Percentiles rank a stretch among this genome's conserved stretches.
Conservation (phyloP, 257 asterid genomes). For the Cynanchum wilfordii region DNA sequence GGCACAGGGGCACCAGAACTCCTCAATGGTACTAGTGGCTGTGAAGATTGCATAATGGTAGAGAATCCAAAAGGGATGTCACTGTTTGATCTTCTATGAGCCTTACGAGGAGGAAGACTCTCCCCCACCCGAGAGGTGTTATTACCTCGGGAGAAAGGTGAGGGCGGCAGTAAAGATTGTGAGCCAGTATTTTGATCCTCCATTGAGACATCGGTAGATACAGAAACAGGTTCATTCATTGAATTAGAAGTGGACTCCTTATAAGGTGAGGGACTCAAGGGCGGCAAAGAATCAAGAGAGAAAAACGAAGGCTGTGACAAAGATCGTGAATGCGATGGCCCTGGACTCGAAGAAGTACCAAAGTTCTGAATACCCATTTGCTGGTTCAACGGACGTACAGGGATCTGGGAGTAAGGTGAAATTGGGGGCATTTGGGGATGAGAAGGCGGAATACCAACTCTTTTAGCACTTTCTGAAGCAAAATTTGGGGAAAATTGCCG, state of each 20-base stretch:
- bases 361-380: constrained; percentile 59
- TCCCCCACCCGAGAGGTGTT: constrained; percentile 46
- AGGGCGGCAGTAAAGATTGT: constrained; percentile 51
- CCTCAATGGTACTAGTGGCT: constrained; percentile 47
- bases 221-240: constrained; percentile 31
- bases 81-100: constrained; percentile 63
- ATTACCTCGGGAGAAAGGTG: constrained; percentile 54
- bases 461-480: constrained; percentile 47
- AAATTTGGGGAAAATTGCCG: constrained; percentile 53
- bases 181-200: constrained; percentile 58
- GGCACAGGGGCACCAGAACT: constrained; percentile 41
- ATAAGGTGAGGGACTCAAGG: constrained; percentile 78
- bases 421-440: constrained; percentile 91
- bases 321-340: constrained; percentile 67
- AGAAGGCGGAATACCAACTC: constrained; percentile 86
- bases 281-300: constrained; percentile 77
- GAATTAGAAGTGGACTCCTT: constrained; percentile 43
- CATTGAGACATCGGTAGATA: constrained; percentile 47
- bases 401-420: constrained; percentile 85
- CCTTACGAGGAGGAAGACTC: constrained; percentile 57
- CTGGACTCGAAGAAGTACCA: constrained; percentile 24
- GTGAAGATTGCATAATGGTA: constrained; percentile 46
- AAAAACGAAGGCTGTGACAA: constrained; percentile 77
- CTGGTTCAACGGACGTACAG: constrained; percentile 44
- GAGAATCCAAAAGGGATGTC: constrained; percentile 61